Evolutionary conservation across 2,329 filamentous ascomycete genomes (phyloP).

Genomic region (Blastomyces percursus): DNA sequence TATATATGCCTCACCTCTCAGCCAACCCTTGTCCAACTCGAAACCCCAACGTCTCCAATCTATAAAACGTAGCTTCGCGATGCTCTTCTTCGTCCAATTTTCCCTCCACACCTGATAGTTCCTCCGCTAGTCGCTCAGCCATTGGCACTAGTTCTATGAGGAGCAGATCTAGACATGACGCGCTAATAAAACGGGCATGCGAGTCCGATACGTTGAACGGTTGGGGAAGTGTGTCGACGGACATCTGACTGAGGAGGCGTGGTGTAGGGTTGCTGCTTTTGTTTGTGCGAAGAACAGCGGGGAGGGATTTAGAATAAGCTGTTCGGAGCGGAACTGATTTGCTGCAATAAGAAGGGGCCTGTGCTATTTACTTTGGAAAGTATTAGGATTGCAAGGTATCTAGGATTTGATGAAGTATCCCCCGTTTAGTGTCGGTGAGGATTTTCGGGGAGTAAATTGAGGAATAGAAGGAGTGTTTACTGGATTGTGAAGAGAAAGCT

Average conservation of each 20-base stretch:
- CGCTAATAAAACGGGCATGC: slow-evolving; percentile 62
- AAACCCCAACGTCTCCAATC: slow-evolving; percentile 77
- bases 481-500: not conserved
- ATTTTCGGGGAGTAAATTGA: not conserved
- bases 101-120: slow-evolving; percentile 39
- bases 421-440: not conserved
- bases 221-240: slow-evolving; percentile 59
- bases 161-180: slow-evolving; percentile 83
- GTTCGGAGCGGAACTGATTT: not conserved
- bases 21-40: slow-evolving; percentile 84
- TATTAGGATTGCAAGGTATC: not conserved
- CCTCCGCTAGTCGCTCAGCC: slow-evolving; percentile 72
- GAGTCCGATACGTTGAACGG: slow-evolving; percentile 64
- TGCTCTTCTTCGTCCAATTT: slow-evolving; percentile 54
- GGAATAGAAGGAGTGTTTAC: not conserved
- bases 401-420: not conserved
- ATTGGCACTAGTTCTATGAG: slow-evolving; percentile 95
- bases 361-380: not conserved
- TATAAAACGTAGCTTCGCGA: slow-evolving; percentile 71
- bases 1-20: slow-evolving; percentile 53
- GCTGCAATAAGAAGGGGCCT: not conserved
- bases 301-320: not conserved
- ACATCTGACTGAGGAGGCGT: slow-evolving; percentile 42
- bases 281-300: not conserved
- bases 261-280: not conserved